A percentile compares a stretch with the other conserved stretches of the same genome.
These are phyloP conservation scores for Candida peoriensis DNA, from an alignment of 805 yeast genomes.

Conservation along the genomic window DNA sequence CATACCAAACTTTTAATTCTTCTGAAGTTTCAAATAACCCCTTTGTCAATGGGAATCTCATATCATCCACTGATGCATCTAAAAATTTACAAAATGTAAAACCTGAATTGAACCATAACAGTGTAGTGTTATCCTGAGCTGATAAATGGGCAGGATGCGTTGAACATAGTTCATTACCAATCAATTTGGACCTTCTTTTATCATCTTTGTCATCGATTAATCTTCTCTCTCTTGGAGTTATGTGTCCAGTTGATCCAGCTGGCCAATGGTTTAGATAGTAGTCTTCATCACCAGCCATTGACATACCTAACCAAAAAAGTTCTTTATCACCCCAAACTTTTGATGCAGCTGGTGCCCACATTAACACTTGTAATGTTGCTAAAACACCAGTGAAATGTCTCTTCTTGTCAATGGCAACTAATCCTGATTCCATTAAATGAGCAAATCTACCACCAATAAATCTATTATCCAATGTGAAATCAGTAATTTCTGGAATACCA, in stretches of 20 bases:
- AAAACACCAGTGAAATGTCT: constrained; percentile 46
- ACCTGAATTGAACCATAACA: constrained; percentile 57
- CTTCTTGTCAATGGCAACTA: constrained; percentile 40
- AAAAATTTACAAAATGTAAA: constrained; percentile 37
- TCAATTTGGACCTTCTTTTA: constrained; percentile 13
- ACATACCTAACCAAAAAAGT: constrained; percentile 58
- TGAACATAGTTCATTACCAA: constrained; percentile 44
- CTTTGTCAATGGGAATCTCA: constrained; percentile 19
- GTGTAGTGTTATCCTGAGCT: constrained; percentile 38
- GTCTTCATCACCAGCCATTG: constrained; percentile 47
- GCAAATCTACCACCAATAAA: constrained; percentile 33
- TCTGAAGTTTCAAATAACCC: constrained; percentile 9
- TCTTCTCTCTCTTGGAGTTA: constrained; percentile 21
- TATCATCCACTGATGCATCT: constrained; percentile 3
- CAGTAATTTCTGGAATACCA: constrained; percentile 31
- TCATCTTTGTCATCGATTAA: constrained; percentile 13
- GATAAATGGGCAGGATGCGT: constrained; percentile 59
- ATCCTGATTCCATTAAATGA: constrained; percentile 41
- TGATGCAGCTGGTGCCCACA: constrained; percentile 35
- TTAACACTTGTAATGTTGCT: constrained; percentile 34
- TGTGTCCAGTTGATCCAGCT: constrained; percentile 58
- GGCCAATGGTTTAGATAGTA: constrained; percentile 45
- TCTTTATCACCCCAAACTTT: constrained; percentile 67
- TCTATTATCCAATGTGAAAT: constrained; percentile 32
- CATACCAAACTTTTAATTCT: constrained; percentile 30